Base-by-base conservation (phyloP, 305 asterid species). In the Fraxinus dipetala region DNA sequence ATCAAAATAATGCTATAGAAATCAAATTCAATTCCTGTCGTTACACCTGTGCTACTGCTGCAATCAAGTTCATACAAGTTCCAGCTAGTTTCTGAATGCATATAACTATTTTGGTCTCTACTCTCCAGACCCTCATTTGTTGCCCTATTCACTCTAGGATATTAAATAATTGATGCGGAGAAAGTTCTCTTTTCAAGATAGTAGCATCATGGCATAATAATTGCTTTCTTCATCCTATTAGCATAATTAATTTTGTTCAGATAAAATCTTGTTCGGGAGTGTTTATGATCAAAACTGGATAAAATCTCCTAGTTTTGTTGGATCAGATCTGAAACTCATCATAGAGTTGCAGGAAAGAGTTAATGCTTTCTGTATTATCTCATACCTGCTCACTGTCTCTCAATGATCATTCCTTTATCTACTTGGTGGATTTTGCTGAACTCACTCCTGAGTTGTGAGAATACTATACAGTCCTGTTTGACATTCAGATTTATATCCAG, bases 41-140 rank as follows among this genome's bases (percentile, higher is more conserved):
- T 75, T 65, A 76, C 22, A 34, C 20, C 4, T 63, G 76, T 24
- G 73, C 30, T 20, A 6, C 75, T 76, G 14, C 67, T 67, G 18
- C 56, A 4, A 24, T 82, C 61, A 7, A n/a, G 80, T 65, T 28
- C 81, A 78, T 83, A 73, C 56, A 48, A 43, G 80, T 74, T 48
- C 48, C 59, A 31, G 75, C 83, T 61, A 24, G 59, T 77, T 75
- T 22, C 75, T 69, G 11, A 69, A 69, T 30, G 75, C 75, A 69
- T 67, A 28, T 67, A 59, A 67, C 74, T 8, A 9, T 11, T 32
- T 28, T 67, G 74, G 74, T 28, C 36, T 67, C 35, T 5, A 30
- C 38, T 67, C 20, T 3, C 20, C 38, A 26, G 74, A 67, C 35
- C 38, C n/a, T 67, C 20, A 67, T 28, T 28, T 67, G 18, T 67